A percentile compares a stretch with the other conserved stretches of the same genome.
Conservation (phyloP, 2,329 filamentous ascomycete genomes). For the Albifimbria verrucaria region DNA sequence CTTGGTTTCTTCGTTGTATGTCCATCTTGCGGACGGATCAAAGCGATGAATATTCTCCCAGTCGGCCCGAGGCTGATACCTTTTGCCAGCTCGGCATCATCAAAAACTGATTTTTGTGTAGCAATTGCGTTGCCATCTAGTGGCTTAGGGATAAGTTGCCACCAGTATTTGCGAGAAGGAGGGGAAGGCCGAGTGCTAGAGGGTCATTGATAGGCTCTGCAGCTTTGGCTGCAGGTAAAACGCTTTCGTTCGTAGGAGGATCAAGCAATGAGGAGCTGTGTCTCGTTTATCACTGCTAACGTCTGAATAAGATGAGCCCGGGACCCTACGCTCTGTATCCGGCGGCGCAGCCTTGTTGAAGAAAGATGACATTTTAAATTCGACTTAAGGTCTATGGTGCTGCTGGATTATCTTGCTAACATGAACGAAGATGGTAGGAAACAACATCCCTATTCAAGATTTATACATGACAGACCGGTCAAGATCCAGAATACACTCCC, state of each 20-base stretch:
- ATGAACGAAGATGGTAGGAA: background rate
- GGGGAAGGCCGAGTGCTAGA: background rate
- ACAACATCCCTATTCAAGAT: background rate
- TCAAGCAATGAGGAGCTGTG: background rate
- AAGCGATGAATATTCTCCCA: slow-evolving; percentile 45
- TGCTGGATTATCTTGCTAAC: too few species aligned
- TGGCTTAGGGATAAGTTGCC: background rate
- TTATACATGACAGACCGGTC: background rate
- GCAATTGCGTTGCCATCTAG: slow-evolving; percentile 20
- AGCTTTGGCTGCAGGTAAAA: background rate
- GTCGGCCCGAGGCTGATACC: slow-evolving; percentile 25
- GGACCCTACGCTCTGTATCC: background rate
- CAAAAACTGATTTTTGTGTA: slow-evolving; percentile 42
- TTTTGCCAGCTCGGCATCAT: slow-evolving; percentile 38
- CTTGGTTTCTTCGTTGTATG: slow-evolving; percentile 34
- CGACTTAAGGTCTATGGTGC: too few species aligned
- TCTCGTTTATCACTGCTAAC: background rate
- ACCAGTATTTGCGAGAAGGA: background rate
- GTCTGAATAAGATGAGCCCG: background rate
- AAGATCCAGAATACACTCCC: background rate
- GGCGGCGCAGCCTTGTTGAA: background rate
- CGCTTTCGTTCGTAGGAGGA: background rate
- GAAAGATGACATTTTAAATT: background rate
- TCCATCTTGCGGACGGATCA: slow-evolving; percentile 41
- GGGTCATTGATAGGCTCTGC: background rate